Percentiles rank a stretch among this genome's conserved stretches.
phyloP scores from a whole-genome alignment of 164 flowering plant genomes.

The Magnolia changhungtana region DNA sequence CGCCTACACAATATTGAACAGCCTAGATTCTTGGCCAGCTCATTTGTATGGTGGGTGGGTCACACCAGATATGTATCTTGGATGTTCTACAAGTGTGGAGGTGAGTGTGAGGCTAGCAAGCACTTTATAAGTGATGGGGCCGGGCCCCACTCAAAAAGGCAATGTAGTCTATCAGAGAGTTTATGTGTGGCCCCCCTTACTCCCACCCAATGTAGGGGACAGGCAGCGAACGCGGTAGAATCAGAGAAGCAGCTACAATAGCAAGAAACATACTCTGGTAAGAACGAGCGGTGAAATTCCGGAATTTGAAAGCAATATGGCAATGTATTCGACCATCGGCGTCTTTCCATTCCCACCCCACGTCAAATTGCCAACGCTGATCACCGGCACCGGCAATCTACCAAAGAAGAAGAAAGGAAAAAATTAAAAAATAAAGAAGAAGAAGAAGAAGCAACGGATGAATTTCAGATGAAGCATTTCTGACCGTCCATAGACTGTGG shows the following conservation, averaged over 20 bases:
- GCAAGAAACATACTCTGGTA: slow-evolving; percentile 47
- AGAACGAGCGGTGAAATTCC: slow-evolving; percentile 79
- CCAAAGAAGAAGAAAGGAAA: background rate
- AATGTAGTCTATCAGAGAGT: too few species aligned
- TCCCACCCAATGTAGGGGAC: too few species aligned
- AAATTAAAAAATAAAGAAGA: too few species aligned
- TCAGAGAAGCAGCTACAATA: background rate
- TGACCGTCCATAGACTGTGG: background rate
- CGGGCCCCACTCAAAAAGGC: too few species aligned
- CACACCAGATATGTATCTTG: too few species aligned
- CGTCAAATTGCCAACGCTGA: slow-evolving; percentile 91
- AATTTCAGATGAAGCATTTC: background rate
- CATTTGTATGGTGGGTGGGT: too few species aligned
- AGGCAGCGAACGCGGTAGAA: background rate
- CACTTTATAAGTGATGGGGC: too few species aligned
- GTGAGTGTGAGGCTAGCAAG: too few species aligned
- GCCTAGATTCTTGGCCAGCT: too few species aligned
- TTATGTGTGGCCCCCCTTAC: too few species aligned
- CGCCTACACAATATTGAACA: too few species aligned
- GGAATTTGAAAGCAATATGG: slow-evolving; percentile 36
- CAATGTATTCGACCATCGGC: slow-evolving; percentile 86
- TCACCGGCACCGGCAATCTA: slow-evolving; percentile 86
- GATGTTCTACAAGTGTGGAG: too few species aligned
- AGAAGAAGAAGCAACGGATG: background rate
- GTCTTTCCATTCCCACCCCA: slow-evolving; percentile 99